Evolutionary conservation across 169 alveolate genomes (phyloP).

Genomic region (Eimeria nieschulzi): DNA sequence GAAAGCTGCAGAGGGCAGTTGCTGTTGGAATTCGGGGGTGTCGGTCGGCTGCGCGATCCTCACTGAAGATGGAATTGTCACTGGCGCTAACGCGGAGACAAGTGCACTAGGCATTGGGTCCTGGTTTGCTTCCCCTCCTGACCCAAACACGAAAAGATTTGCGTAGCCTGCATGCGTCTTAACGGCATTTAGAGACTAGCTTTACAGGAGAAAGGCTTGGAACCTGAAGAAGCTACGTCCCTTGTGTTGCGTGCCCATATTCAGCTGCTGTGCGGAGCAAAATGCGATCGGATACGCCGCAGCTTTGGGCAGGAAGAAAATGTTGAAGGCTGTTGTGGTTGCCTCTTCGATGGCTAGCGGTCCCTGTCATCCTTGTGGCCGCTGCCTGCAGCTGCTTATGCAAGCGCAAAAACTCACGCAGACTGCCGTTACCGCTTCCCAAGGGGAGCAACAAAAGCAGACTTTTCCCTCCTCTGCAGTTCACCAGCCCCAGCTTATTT

Average conservation of each 20-base stretch:
- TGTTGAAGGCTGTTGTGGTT: neutral
- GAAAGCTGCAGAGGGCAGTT: neutral
- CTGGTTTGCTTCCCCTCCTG: neutral
- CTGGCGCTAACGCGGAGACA: constrained; percentile 26
- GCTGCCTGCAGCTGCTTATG: constrained; percentile 27
- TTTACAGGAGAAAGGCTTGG: too few species aligned
- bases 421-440: neutral
- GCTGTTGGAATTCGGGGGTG: constrained; percentile 2
- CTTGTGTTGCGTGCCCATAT: too few species aligned
- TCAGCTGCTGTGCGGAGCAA: constrained; percentile 40
- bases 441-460: neutral
- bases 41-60: constrained; percentile 22
- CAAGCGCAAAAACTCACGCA: neutral
- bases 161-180: too few species aligned
- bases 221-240: too few species aligned
- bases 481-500: constrained; percentile 27
- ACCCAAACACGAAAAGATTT: too few species aligned
- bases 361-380: constrained; percentile 30
- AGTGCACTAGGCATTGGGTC: constrained; percentile 11
- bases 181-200: too few species aligned
- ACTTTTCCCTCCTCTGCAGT: neutral
- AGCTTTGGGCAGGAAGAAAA: neutral
- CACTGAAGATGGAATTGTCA: neutral
- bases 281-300: constrained; percentile 5
- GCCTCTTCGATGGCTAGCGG: neutral